phyloP scores from a whole-genome alignment of 1,284 basidiomycete species.

The Cutaneotrichosporon sp. region DNA sequence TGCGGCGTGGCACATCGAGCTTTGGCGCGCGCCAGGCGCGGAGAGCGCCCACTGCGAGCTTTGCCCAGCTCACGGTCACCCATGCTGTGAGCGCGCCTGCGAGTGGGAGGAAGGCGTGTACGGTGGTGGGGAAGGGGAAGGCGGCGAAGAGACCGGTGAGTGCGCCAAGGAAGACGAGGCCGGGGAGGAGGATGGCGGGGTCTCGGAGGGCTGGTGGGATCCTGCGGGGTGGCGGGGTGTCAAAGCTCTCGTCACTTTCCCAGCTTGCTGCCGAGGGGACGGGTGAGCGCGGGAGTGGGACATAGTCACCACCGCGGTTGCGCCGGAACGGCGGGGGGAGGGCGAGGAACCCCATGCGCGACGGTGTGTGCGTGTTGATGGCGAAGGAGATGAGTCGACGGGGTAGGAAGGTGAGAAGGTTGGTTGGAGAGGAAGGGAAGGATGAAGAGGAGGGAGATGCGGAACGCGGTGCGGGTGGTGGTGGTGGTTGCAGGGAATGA shows the following conservation, averaged over 20 bases:
- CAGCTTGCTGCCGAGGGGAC: not conserved
- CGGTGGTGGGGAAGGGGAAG: constrained; percentile 42
- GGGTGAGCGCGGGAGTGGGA: not conserved
- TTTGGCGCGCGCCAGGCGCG: constrained; percentile 6
- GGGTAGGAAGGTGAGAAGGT: not conserved
- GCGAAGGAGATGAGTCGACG: not conserved
- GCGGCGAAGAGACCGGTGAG: constrained; percentile 23
- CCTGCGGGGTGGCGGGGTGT: not conserved
- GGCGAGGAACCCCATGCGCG: constrained; percentile 11
- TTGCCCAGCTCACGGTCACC: constrained; percentile 23
- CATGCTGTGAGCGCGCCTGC: constrained; percentile 23
- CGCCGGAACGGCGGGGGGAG: not conserved
- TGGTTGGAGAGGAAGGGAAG: not conserved
- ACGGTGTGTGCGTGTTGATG: not conserved
- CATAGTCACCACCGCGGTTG: not conserved
- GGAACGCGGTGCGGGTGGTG: not conserved
- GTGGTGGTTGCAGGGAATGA: not conserved
- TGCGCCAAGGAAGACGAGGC: constrained; percentile 11
- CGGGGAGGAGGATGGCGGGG: constrained; percentile 13
- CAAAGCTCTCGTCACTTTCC: constrained; percentile 3
- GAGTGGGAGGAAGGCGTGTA: constrained; percentile 35
- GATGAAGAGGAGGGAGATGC: not conserved
- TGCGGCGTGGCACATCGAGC: not conserved
- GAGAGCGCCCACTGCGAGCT: constrained; percentile 11
- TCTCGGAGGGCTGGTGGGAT: constrained; percentile 14